phyloP scores from a whole-genome alignment of 148 eudicot species.

The Camellia japonica region DNA sequence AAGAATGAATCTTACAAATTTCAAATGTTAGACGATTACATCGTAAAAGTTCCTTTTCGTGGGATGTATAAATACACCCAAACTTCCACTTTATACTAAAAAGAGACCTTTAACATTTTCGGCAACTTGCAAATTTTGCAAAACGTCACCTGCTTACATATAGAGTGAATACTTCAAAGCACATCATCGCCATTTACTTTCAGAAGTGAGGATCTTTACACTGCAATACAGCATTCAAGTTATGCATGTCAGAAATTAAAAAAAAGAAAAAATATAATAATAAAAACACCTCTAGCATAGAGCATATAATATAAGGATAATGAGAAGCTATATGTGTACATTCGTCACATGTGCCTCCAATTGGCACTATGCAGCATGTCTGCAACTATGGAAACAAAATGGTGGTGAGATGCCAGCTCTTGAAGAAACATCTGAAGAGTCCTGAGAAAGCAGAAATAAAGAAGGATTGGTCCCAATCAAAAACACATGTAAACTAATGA shows the following conservation, averaged over 20 bases:
- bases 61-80: neutral
- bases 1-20: neutral
- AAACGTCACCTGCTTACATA: neutral
- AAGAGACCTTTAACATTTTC: neutral
- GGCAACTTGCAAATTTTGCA: too few relatives aligned
- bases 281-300: neutral
- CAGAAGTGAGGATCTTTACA: neutral
- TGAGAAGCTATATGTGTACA: neutral
- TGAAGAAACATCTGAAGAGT: conserved; percentile 3
- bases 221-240: neutral
- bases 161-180: neutral
- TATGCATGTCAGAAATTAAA: neutral
- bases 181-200: neutral
- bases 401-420: conserved; percentile 14
- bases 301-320: neutral
- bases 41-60: neutral
- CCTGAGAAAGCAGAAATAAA: conserved; percentile 8
- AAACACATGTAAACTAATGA: neutral
- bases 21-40: neutral
- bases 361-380: neutral
- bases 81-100: neutral
- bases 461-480: neutral
- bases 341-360: neutral
- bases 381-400: neutral
- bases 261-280: neutral